Conservation (phyloP, 106 monocot species). For the Triglochin maritima region DNA sequence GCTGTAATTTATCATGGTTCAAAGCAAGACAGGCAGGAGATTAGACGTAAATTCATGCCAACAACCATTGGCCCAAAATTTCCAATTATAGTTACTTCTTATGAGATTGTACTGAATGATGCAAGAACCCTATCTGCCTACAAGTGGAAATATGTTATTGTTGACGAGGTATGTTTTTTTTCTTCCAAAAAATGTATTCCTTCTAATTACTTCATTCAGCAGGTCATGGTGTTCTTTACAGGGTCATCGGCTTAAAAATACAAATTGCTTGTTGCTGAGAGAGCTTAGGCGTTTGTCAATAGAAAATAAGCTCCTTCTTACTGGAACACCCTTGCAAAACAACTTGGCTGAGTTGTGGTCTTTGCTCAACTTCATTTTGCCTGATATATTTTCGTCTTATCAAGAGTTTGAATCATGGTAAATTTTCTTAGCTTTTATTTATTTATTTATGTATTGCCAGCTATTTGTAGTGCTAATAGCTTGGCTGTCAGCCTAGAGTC, state of each 20-base stretch:
- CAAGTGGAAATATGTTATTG: conserved; percentile 94
- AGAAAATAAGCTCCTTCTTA: conserved; percentile 97
- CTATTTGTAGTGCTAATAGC: neutral
- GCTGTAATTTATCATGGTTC: conserved; percentile 82
- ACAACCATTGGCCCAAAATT: conserved; percentile 60
- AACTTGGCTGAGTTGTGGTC: conserved; percentile 98
- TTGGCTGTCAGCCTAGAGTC: no score
- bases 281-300: conserved; percentile 67
- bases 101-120: conserved; percentile 66
- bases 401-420: conserved; percentile 96
- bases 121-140: conserved; percentile 41
- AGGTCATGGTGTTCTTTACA: conserved; percentile 5
- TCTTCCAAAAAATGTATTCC: neutral
- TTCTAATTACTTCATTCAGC: neutral
- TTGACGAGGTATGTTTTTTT: conserved; percentile 63
- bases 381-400: conserved; percentile 90
- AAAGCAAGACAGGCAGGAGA: conserved; percentile 44
- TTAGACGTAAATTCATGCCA: conserved; percentile 65
- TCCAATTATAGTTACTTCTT: conserved; percentile 79
- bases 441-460: neutral
- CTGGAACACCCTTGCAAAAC: conserved; percentile 96
- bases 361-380: conserved; percentile 86
- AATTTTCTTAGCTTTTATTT: neutral
- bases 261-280: conserved; percentile 56
- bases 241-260: conserved; percentile 94